phyloP scores from a whole-genome alignment of 768 basidiomycete species.

The Macrolepiota fuliginosa region DNA sequence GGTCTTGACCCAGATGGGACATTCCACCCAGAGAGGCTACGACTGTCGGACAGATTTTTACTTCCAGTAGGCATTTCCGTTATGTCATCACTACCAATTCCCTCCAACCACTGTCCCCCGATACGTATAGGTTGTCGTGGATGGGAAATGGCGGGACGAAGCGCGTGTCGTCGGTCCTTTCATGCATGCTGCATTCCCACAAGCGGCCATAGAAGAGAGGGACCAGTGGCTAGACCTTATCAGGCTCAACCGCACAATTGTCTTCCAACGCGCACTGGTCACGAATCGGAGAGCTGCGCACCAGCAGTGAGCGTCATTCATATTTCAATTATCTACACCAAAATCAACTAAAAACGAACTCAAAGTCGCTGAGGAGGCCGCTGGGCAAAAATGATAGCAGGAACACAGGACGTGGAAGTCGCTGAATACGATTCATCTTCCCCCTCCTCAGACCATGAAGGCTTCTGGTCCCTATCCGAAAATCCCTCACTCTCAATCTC shows the following conservation, averaged over 20 bases:
- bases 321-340: too few species aligned
- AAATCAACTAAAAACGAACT: neutral
- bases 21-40: slow-evolving; percentile 14
- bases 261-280: slow-evolving; percentile 60
- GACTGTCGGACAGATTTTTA: slow-evolving; percentile 31
- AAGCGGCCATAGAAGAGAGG: slow-evolving; percentile 51
- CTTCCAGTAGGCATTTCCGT: slow-evolving; percentile 12
- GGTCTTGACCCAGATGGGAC: slow-evolving; percentile 15
- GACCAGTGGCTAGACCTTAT: slow-evolving; percentile 65
- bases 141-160: slow-evolving; percentile 53
- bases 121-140: slow-evolving; percentile 20
- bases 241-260: slow-evolving; percentile 41
- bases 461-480: slow-evolving; percentile 35
- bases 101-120: slow-evolving; percentile 8
- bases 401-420: slow-evolving; percentile 27
- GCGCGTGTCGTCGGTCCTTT: slow-evolving; percentile 62
- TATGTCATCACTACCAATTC: neutral
- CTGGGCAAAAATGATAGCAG: slow-evolving; percentile 37
- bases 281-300: slow-evolving; percentile 66
- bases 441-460: neutral
- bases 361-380: slow-evolving; percentile 23
- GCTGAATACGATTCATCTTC: slow-evolving; percentile 11
- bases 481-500: slow-evolving; percentile 24
- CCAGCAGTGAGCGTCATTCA: slow-evolving; percentile 28
- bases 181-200: slow-evolving; percentile 64